These are phyloP conservation scores for Yamadazyma conglobata DNA, from an alignment of 1,139 yeast species.

Conservation along the genomic window DNA sequence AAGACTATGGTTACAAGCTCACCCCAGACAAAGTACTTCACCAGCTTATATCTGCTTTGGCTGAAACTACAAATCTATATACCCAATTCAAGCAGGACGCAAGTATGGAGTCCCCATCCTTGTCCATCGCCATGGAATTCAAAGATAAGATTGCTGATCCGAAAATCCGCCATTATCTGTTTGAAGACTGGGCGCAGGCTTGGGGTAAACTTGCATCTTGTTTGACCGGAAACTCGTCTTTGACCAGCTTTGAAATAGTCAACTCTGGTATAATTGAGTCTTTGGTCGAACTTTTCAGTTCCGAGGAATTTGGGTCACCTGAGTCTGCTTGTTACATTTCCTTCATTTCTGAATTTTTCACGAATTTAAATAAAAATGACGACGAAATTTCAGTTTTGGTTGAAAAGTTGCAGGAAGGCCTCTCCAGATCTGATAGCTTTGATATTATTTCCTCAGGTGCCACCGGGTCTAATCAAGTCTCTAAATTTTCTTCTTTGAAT, in stretches of 20 bases:
- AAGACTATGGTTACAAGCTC: slow-evolving; percentile 25
- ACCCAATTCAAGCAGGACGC: slow-evolving; percentile 15
- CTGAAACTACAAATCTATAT: slow-evolving; percentile 21
- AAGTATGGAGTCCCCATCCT: slow-evolving; percentile 14
- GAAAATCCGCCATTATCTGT: slow-evolving; percentile 15
- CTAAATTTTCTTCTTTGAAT: slow-evolving; percentile 12
- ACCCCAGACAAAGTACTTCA: slow-evolving; percentile 19
- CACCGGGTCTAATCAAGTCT: slow-evolving; percentile 6
- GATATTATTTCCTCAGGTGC: slow-evolving; percentile 62
- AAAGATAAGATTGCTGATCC: slow-evolving; percentile 14
- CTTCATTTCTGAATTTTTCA: slow-evolving; percentile 48
- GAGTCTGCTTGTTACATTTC: slow-evolving; percentile 33
- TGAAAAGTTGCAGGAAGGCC: slow-evolving; percentile 67
- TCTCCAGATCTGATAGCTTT: slow-evolving; percentile 74
- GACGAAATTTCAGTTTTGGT: slow-evolving; percentile 21
- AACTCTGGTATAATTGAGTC: slow-evolving; percentile 62
- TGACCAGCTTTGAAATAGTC: slow-evolving; percentile 75
- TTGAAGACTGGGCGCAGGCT: slow-evolving; percentile 39
- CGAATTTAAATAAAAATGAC: slow-evolving; percentile 17
- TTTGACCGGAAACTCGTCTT: slow-evolving; percentile 15
- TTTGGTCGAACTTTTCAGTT: slow-evolving; percentile 40
- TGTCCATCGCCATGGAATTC: slow-evolving; percentile 18
- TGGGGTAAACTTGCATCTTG: slow-evolving; percentile 46
- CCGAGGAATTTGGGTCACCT: slow-evolving; percentile 22
- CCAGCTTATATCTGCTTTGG: slow-evolving; percentile 18